phyloP scores from a whole-genome alignment of 2,329 filamentous ascomycete species.

The Fusarium newnesense region DNA sequence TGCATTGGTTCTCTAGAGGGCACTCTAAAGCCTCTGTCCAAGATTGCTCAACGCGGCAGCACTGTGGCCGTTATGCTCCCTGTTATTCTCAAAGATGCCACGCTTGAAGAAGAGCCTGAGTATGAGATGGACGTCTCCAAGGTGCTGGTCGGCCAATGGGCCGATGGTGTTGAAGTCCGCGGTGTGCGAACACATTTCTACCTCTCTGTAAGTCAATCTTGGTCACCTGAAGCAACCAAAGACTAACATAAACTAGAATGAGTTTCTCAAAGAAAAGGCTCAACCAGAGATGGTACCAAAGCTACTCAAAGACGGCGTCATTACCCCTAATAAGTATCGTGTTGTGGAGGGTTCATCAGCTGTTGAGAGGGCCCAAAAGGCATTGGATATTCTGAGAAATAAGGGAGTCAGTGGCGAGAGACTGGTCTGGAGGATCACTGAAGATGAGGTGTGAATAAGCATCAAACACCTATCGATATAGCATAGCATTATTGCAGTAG shows the following conservation, averaged over 20 bases:
- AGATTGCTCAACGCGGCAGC: slow-evolving; percentile 59
- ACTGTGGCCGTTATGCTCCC: slow-evolving; percentile 70
- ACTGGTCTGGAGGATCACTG: slow-evolving; percentile 50
- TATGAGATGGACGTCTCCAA: slow-evolving; percentile 64
- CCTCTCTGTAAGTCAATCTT: slow-evolving; percentile 34
- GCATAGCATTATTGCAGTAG: background rate
- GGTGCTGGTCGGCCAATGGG: slow-evolving; percentile 57
- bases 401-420: slow-evolving; percentile 55
- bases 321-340: slow-evolving; percentile 55
- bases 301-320: slow-evolving; percentile 52
- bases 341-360: slow-evolving; percentile 54
- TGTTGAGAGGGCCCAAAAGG: slow-evolving; percentile 53
- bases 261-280: slow-evolving; percentile 64
- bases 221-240: background rate
- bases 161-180: slow-evolving; percentile 59
- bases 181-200: slow-evolving; percentile 59
- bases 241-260: slow-evolving; percentile 54
- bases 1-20: slow-evolving; percentile 64
- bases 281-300: slow-evolving; percentile 65
- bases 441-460: slow-evolving; percentile 5
- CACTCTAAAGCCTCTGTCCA: slow-evolving; percentile 59
- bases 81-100: slow-evolving; percentile 65
- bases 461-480: background rate
- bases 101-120: slow-evolving; percentile 57
- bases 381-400: slow-evolving; percentile 49